phyloP scores from a whole-genome alignment of 768 basidiomycete species.

The Myochromella boudieri region DNA sequence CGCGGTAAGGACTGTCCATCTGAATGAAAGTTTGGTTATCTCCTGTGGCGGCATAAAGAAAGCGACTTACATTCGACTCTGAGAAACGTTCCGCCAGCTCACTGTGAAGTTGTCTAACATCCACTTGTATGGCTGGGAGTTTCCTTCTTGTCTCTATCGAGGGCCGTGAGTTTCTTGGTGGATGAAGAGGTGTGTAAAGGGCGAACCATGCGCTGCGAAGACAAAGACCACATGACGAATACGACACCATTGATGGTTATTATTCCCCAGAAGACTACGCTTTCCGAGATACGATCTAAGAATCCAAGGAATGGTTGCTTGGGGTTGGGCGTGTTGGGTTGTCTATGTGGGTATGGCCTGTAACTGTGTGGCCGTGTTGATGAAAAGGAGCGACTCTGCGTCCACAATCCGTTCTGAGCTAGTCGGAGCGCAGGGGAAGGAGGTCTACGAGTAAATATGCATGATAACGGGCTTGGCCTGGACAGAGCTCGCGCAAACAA shows the following conservation, averaged over 20 bases:
- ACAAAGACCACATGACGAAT: constrained; percentile 58
- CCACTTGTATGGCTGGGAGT: constrained; percentile 37
- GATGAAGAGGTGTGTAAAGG: constrained; percentile 11
- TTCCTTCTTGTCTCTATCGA: constrained; percentile 37
- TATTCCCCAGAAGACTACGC: constrained; percentile 60
- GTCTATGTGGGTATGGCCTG: constrained; percentile 18
- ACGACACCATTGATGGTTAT: constrained; percentile 63
- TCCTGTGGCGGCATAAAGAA: neutral
- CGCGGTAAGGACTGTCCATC: constrained; percentile 74
- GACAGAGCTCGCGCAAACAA: constrained; percentile 4
- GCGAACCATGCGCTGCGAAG: constrained; percentile 37
- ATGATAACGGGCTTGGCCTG: constrained; percentile 4
- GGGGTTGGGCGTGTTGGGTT: neutral
- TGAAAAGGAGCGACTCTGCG: constrained; percentile 13
- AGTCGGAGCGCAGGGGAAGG: neutral
- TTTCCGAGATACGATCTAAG: constrained; percentile 54
- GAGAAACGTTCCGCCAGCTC: constrained; percentile 56
- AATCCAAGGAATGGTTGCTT: constrained; percentile 28
- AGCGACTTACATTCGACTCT: constrained; percentile 62
- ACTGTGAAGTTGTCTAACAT: constrained; percentile 66
- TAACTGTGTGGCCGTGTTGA: constrained; percentile 8
- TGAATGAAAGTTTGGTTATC: constrained; percentile 25
- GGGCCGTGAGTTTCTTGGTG: constrained; percentile 1
- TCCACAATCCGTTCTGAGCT: neutral
- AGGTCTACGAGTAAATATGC: neutral